These are phyloP conservation scores for Polyporus tsugae DNA, from an alignment of 1,284 basidiomycete genomes.

Conservation along the genomic window DNA sequence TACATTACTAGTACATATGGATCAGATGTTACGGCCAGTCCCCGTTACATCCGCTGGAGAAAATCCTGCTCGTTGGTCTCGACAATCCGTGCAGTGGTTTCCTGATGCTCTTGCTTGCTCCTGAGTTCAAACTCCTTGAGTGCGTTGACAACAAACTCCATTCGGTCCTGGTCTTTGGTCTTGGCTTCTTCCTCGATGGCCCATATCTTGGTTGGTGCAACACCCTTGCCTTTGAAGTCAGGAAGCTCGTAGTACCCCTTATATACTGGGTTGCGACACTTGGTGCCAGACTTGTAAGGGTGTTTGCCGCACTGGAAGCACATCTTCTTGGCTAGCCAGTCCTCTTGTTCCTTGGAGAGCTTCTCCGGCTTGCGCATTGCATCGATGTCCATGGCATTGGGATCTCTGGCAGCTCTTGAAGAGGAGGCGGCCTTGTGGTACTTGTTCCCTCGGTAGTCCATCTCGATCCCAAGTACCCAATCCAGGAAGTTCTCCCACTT, in stretches of 20 bases:
- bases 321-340: background rate
- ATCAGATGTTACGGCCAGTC: conserved; percentile 36
- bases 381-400: background rate
- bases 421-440: no score
- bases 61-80: no score
- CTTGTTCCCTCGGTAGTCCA: no score
- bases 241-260: background rate
- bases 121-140: background rate
- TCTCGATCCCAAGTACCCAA: no score
- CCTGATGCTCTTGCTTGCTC: background rate
- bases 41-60: conserved; percentile 24
- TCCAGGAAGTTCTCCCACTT: no score
- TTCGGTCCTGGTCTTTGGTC: no score
- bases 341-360: background rate
- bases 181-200: conserved; percentile 33
- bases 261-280: background rate
- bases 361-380: background rate
- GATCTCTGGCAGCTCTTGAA: background rate
- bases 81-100: background rate
- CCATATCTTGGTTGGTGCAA: conserved; percentile 48
- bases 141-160: no score
- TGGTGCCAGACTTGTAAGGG: background rate
- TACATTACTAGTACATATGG: background rate
- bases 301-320: background rate
- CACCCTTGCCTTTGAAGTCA: conserved; percentile 31